Conservation (phyloP, 140 eudicot species). For the Senecio squalidus region DNA sequence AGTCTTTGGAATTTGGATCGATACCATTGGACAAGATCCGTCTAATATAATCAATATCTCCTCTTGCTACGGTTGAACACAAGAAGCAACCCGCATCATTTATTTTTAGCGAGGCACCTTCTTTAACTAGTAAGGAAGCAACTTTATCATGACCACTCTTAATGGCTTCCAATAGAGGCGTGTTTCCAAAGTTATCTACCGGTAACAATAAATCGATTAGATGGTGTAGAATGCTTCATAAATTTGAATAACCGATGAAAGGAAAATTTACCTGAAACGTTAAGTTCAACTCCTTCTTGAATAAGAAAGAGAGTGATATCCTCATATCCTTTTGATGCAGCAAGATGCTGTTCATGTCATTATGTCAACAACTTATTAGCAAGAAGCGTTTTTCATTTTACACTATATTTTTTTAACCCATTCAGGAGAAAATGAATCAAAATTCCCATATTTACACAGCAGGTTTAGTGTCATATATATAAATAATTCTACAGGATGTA, state of each 20-base stretch:
- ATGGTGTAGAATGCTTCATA: background rate
- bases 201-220: background rate
- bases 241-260: background rate
- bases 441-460: no score
- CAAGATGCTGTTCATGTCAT: constrained; percentile 68
- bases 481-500: no score
- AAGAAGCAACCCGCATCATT: constrained; percentile 75
- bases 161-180: constrained; percentile 84
- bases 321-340: constrained; percentile 88
- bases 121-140: constrained; percentile 59
- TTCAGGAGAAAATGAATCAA: background rate
- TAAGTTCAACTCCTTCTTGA: constrained; percentile 68
- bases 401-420: background rate
- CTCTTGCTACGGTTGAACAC: constrained; percentile 65
- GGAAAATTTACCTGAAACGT: constrained; percentile 45
- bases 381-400: background rate
- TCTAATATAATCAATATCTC: constrained; percentile 60
- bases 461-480: no score
- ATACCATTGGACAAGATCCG: constrained; percentile 61
- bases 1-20: constrained; percentile 79
- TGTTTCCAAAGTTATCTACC: constrained; percentile 79
- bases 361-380: constrained; percentile 14
- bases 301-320: constrained; percentile 64
- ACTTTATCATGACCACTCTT: constrained; percentile 73
- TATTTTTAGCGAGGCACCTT: constrained; percentile 64